Evolutionary conservation across 148 eudicot species (phyloP), one percentile per base, ranked within the genome.

Genomic region (Polygonum maritimum): DNA sequence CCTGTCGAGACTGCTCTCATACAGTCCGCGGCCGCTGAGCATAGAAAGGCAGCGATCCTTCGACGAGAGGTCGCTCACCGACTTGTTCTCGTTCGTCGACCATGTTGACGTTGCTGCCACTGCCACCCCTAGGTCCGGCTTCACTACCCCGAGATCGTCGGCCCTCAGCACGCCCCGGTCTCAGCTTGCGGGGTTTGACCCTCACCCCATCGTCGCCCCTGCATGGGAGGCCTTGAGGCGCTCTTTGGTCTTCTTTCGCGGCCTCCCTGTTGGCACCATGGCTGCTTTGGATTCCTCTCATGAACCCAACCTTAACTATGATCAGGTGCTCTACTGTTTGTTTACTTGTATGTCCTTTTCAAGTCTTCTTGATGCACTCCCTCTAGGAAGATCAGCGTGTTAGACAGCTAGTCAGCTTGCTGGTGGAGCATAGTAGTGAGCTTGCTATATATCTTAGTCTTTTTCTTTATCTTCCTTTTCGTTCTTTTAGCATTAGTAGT

Each of bases 231-330:
- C 88, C 22, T 76, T 96, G 75, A 91, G 90, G 83, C 86, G 88
- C 22, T 83, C 99, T 2, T 63, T 88, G 84, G 98, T 96, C 63
- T 75, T 73, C 65, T 96, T 95, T 73, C 97, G 98, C 5, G 97
- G 95, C n/a, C 87, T 85, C 75, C 95, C 97, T 49, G 97, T 96
- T 76, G 99, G 99, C 82, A 96, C 99, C 14, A 89, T 96, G 67
- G 99, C 99, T 48, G 99, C 99, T 40, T 55, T 87, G 48, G 97
- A 88, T 81, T 85, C n/a, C 74, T 85, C 97, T 49, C 98, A 88
- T 3, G 98, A 92, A 75, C 31, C 31, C 31, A 85, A 91, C 49
- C 84, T 86, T 75, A 96, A 96, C 80, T 96, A 96, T 70, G 97
- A 96, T 82, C 99, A 96, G 99, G 99, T 92, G 77, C 82, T 35